A percentile compares a stretch with the other conserved stretches of the same genome.
Evolutionary conservation across 352 stramenopile species (phyloP).

Genomic region (Globisporangium solare): DNA sequence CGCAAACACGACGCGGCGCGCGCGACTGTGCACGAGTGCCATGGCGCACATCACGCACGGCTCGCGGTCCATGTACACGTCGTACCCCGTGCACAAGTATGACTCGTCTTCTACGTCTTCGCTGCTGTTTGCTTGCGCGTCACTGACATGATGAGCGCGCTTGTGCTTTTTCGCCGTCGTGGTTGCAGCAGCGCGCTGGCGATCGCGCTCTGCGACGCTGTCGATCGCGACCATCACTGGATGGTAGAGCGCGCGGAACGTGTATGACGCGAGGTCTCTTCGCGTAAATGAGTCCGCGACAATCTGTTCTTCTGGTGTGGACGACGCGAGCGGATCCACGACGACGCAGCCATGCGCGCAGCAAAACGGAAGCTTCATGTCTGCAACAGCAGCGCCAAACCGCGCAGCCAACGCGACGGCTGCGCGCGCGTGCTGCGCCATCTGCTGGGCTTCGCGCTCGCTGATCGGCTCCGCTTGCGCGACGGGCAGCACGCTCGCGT

Average conservation of each 20-base stretch:
- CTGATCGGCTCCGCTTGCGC: slow-evolving; percentile 34
- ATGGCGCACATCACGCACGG: slow-evolving; percentile 89
- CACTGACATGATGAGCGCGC: slow-evolving; percentile 4
- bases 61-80: slow-evolving; percentile 82
- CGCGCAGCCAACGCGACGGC: slow-evolving; percentile 21
- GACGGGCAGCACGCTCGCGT: slow-evolving; percentile 55
- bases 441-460: slow-evolving; percentile 28
- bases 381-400: slow-evolving; percentile 13
- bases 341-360: slow-evolving; percentile 55
- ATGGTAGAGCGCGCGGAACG: slow-evolving; percentile 56
- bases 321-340: slow-evolving; percentile 30
- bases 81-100: slow-evolving; percentile 88
- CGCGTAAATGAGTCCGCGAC: slow-evolving; percentile 21
- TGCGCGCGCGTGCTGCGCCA: slow-evolving; percentile 20
- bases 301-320: slow-evolving; percentile 12
- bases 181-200: slow-evolving; percentile 23
- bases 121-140: not conserved
- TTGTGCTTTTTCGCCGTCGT: slow-evolving; percentile 32
- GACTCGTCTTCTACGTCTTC: slow-evolving; percentile 29
- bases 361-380: slow-evolving; percentile 19
- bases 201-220: slow-evolving; percentile 56
- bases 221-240: slow-evolving; percentile 69
- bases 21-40: slow-evolving; percentile 85
- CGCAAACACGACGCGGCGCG: slow-evolving; percentile 75
- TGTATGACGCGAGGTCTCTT: slow-evolving; percentile 13